phyloP scores from a whole-genome alignment of 2,329 filamentous ascomycete genomes.

The Coniochaeta prunicola region DNA sequence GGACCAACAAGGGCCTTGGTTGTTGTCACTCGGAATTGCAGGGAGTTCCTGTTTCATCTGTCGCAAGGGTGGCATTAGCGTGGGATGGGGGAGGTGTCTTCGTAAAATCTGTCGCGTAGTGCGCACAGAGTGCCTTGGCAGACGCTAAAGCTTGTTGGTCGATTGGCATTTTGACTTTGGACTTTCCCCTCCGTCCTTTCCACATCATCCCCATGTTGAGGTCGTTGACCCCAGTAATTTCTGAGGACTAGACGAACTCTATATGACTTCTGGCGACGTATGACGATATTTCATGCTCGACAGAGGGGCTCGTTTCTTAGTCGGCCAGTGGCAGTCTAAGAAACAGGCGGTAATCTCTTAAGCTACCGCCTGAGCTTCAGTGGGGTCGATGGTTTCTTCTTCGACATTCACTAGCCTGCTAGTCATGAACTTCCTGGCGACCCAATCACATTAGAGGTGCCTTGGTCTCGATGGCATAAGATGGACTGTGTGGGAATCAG shows the following conservation, averaged over 20 bases:
- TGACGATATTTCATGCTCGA: background rate
- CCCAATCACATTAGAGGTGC: background rate
- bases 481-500: background rate
- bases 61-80: constrained; percentile 29
- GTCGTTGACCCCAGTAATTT: background rate
- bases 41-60: constrained; percentile 46
- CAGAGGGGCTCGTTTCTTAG: background rate
- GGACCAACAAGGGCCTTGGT: background rate
- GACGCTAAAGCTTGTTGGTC: background rate
- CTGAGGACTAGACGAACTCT: background rate
- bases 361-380: background rate
- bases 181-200: background rate
- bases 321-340: background rate
- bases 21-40: constrained; percentile 34
- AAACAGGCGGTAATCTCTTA: background rate
- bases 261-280: background rate
- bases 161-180: background rate
- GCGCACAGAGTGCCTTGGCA: constrained; percentile 7
- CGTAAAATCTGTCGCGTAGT: constrained; percentile 14
- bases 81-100: constrained; percentile 23
- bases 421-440: background rate
- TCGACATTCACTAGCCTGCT: background rate
- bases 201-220: background rate
- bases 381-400: background rate
- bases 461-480: background rate